phyloP scores from a whole-genome alignment of 371 early-diverging fungal species.

The Rhizopus microsporus region DNA sequence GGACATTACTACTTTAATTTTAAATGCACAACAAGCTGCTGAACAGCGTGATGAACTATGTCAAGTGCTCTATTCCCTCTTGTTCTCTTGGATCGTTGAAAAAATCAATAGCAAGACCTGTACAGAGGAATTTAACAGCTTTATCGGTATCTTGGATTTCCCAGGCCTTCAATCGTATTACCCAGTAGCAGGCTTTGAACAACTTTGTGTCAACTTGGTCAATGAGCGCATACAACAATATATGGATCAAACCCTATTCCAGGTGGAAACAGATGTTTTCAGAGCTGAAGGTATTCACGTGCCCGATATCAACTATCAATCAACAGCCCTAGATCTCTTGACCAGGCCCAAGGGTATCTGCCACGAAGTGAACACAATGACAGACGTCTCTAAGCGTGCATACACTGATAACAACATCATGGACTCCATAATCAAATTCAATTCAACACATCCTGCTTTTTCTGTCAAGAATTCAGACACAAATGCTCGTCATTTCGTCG shows the following conservation, averaged over 20 bases:
- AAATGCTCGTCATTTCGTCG: constrained; percentile 61
- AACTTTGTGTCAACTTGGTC: constrained; percentile 78
- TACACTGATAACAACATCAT: constrained; percentile 43
- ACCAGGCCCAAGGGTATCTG: constrained; percentile 59
- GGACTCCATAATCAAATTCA: constrained; percentile 48
- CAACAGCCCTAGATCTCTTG: constrained; percentile 40
- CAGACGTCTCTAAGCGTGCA: constrained; percentile 38
- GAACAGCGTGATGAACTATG: constrained; percentile 83
- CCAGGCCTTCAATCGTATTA: constrained; percentile 48
- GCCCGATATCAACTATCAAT: constrained; percentile 22
- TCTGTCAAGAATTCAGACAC: constrained; percentile 43
- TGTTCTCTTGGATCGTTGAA: constrained; percentile 90
- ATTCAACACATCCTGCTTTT: constrained; percentile 47
- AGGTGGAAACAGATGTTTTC: constrained; percentile 41
- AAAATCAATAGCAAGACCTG: constrained; percentile 80
- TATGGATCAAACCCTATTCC: constrained; percentile 62
- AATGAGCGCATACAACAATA: constrained; percentile 81
- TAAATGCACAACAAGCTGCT: constrained; percentile 75
- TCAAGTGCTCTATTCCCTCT: constrained; percentile 74
- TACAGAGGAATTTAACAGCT: constrained; percentile 64
- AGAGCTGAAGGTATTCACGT: constrained; percentile 58
- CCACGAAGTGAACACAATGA: constrained; percentile 56
- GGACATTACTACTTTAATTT: constrained; percentile 85
- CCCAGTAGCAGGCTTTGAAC: constrained; percentile 60
- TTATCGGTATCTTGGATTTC: constrained; percentile 74